Conservation (phyloP, 441 rosid genomes). For the Adansonia gregorii region DNA sequence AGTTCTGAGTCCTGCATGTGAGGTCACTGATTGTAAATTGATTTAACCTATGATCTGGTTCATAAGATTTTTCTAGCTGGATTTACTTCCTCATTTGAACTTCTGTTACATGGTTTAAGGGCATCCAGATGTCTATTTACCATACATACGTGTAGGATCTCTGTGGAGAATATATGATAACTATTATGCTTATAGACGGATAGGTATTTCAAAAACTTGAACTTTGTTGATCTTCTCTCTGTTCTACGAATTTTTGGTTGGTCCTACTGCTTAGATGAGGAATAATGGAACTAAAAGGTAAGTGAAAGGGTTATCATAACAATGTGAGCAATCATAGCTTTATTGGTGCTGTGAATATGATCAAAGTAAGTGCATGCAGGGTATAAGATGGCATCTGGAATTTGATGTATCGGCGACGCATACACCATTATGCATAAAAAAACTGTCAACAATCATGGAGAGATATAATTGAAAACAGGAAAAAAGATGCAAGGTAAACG, state of each 20-base stretch:
- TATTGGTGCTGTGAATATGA: background rate
- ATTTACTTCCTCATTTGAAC: background rate
- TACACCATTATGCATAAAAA: background rate
- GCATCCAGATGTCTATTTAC: background rate
- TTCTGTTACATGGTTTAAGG: background rate
- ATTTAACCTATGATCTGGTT: background rate
- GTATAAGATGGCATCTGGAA: background rate
- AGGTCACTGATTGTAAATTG: constrained; percentile 1
- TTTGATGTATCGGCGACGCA: background rate
- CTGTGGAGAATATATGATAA: background rate
- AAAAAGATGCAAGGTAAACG: background rate
- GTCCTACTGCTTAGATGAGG: background rate
- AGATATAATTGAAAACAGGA: background rate
- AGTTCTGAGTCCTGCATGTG: background rate
- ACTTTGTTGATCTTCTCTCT: background rate
- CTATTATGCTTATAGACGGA: background rate
- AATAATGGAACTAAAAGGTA: background rate
- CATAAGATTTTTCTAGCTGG: background rate
- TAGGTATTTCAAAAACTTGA: background rate
- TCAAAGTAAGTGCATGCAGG: background rate
- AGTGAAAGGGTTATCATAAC: background rate
- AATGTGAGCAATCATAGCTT: background rate
- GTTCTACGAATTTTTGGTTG: background rate
- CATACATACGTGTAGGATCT: background rate
- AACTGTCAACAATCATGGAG: background rate